A percentile compares a stretch with the other conserved stretches of the same genome.
Evolutionary conservation across 164 flowering plant species (phyloP).

Genomic region (Macadamia integrifolia): DNA sequence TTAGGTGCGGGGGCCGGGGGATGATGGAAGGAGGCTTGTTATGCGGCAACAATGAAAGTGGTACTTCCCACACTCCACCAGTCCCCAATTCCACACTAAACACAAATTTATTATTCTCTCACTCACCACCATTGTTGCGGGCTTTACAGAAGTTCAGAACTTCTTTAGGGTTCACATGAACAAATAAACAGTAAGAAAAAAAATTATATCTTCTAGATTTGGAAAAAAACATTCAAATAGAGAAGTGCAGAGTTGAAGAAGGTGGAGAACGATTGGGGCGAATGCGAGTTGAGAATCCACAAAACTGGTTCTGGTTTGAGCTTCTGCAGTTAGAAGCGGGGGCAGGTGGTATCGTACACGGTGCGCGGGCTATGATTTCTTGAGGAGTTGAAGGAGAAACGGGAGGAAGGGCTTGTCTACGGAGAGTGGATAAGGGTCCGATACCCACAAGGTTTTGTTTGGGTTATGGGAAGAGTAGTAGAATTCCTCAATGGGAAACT

Average conservation of each 20-base stretch:
- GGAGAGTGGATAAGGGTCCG: constrained; percentile 58
- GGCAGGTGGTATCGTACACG: constrained; percentile 45
- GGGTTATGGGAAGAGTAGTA: constrained; percentile 7
- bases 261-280: constrained; percentile 56
- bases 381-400: constrained; percentile 71
- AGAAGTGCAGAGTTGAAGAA: constrained; percentile 66
- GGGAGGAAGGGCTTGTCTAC: constrained; percentile 66
- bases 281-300: constrained; percentile 54
- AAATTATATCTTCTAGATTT: too few species aligned
- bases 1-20: too few species aligned
- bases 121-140: too few species aligned
- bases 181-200: too few species aligned
- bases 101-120: too few species aligned
- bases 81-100: too few species aligned
- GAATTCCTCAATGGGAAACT: constrained; percentile 38
- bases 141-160: too few species aligned
- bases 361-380: constrained; percentile 61
- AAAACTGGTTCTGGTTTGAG: constrained; percentile 51
- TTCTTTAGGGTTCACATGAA: too few species aligned
- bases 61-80: too few species aligned
- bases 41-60: too few species aligned
- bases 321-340: constrained; percentile 42
- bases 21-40: too few species aligned
- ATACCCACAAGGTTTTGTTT: constrained; percentile 56
- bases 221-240: constrained; percentile 7